Percentiles rank a stretch among this genome's conserved stretches.
Conservation (phyloP, 2,329 filamentous ascomycete genomes). For the Fusarium euwallaceae region DNA sequence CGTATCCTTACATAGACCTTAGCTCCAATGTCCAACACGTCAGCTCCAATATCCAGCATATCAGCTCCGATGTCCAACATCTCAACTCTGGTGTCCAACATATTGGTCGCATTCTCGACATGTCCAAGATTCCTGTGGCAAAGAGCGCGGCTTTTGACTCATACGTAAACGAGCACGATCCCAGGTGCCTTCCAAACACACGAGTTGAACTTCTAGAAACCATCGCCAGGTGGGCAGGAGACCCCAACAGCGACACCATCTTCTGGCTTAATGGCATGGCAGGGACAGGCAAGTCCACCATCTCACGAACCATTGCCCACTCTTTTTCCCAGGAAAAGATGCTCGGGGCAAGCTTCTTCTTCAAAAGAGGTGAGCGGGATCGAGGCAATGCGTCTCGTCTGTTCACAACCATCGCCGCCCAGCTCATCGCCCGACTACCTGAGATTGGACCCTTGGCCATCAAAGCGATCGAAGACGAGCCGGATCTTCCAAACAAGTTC, state of each 20-base stretch:
- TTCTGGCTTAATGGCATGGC: slow-evolving; percentile 57
- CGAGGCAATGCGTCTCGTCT: slow-evolving; percentile 51
- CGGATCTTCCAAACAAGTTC: neutral
- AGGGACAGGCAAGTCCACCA: slow-evolving; percentile 56
- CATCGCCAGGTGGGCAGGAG: slow-evolving; percentile 20
- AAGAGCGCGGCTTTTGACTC: slow-evolving; percentile 52
- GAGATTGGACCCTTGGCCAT: slow-evolving; percentile 41
- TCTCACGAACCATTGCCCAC: slow-evolving; percentile 56
- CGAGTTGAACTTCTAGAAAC: slow-evolving; percentile 47
- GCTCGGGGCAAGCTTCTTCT: slow-evolving; percentile 58
- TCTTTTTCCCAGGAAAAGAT: neutral
- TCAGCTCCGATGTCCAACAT: neutral
- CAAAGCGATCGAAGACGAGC: neutral
- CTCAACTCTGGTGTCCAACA: neutral
- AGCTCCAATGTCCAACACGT: neutral
- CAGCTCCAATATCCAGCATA: neutral
- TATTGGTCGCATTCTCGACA: neutral
- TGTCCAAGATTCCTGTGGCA: slow-evolving; percentile 32
- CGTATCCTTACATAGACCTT: neutral
- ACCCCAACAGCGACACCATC: slow-evolving; percentile 41
- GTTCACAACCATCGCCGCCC: slow-evolving; percentile 55
- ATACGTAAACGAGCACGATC: slow-evolving; percentile 48
- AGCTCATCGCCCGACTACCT: slow-evolving; percentile 43
- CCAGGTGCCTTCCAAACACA: slow-evolving; percentile 49
- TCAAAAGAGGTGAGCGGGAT: slow-evolving; percentile 54